Evolutionary conservation across 768 basidiomycete genomes (phyloP).

Genomic region (Hortiboletus flavorubellus): DNA sequence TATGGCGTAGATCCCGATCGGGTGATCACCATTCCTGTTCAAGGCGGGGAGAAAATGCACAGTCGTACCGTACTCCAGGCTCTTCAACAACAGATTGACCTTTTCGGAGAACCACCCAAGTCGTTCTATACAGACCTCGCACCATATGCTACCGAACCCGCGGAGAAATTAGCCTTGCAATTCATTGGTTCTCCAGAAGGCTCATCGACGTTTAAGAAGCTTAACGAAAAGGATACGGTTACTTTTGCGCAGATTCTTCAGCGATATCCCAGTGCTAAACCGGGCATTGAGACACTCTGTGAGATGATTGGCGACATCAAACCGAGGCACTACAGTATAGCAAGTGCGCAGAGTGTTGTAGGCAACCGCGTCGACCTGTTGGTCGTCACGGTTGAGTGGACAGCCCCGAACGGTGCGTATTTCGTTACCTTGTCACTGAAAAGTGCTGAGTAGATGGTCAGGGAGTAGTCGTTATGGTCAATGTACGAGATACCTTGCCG

Average conservation of each 20-base stretch:
- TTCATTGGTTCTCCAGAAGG: constrained; percentile 97
- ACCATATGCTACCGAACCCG: constrained; percentile 61
- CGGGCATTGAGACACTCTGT: constrained; percentile 81
- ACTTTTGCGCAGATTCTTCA: constrained; percentile 86
- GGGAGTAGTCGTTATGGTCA: constrained; percentile 84
- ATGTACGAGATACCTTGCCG: constrained; percentile 92
- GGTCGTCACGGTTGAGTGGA: constrained; percentile 96
- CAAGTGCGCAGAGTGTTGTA: constrained; percentile 91
- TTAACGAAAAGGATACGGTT: constrained; percentile 92
- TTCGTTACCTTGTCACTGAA: not conserved
- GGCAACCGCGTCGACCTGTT: constrained; percentile 93
- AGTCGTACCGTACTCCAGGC: constrained; percentile 94
- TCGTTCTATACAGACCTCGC: constrained; percentile 91
- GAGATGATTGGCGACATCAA: constrained; percentile 93
- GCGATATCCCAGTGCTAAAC: constrained; percentile 74
- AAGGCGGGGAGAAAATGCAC: constrained; percentile 68
- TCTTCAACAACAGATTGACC: constrained; percentile 93
- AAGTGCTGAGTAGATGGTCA: constrained; percentile 29
- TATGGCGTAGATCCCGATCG: constrained; percentile 82
- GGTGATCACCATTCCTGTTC: constrained; percentile 76
- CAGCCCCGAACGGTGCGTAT: constrained; percentile 69
- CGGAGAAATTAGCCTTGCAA: constrained; percentile 75
- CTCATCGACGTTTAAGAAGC: constrained; percentile 87
- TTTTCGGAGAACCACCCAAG: constrained; percentile 95
- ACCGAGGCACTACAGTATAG: constrained; percentile 97